Evolutionary conservation across 345 rosid genomes (phyloP).

Genomic region (Acer negundo): DNA sequence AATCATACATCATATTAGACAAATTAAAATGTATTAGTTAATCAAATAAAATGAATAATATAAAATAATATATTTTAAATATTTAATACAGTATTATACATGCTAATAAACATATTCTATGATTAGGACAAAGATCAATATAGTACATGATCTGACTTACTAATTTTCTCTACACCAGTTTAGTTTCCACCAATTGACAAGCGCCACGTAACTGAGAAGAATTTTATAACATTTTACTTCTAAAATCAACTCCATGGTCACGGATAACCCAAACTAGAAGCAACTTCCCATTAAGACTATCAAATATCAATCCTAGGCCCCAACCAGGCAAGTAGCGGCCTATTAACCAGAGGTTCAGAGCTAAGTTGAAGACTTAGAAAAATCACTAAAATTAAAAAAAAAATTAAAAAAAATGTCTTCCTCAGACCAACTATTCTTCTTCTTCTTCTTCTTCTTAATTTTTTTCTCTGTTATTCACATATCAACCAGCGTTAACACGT

Average conservation of each 20-base stretch:
- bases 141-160: no score
- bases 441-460: not conserved
- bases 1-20: no score
- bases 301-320: not conserved
- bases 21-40: no score
- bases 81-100: no score
- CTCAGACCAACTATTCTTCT: not conserved
- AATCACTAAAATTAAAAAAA: not conserved
- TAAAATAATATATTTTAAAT: no score
- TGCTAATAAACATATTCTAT: no score
- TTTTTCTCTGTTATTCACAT: not conserved
- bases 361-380: not conserved
- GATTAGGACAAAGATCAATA: no score
- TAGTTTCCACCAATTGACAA: not conserved
- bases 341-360: not conserved
- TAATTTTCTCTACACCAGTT: no score
- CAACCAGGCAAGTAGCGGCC: not conserved
- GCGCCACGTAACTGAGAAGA: not conserved
- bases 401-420: not conserved
- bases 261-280: no score
- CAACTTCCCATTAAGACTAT: not conserved
- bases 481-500: conserved; percentile 8
- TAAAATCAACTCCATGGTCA: not conserved
- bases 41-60: no score
- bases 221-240: not conserved